Base-by-base conservation (phyloP, 768 basidiomycete species). In the Lactarius hatsudake region DNA sequence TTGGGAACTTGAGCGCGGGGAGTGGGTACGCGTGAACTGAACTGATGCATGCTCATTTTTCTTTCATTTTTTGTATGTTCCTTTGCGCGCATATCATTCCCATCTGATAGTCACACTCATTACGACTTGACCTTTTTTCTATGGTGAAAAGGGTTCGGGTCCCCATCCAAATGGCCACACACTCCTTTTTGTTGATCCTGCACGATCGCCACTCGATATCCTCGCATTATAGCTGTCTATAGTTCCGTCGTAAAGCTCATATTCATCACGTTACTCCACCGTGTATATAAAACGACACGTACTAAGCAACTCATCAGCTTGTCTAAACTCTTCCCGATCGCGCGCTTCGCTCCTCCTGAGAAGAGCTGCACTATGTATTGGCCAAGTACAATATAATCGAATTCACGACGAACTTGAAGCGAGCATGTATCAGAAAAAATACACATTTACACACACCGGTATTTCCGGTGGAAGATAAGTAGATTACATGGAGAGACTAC, bases 1-100 rank as follows among this genome's bases (percentile, higher is more conserved):
- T 48, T 77, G 76, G 76, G 53, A 66, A 28, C 58, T 72, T 10
- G 61, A 60, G 28, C 13, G 30, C n/a, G 0, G 61, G 13, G 32
- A 48, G 20, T 66, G 57, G 65, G 53, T 60, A 10, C 59, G 59
- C 20, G 23, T 60, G n/a, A 38, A 56, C 28, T 67, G n/a, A n/a
- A n/a, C n/a, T n/a, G n/a, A 51, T 30, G 7, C 2, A 20, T 28
- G 4, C 34, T 9, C 12, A 3, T 4, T 45, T 34, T 34, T 18
- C 13, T 23, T 64, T 6, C 5, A 5, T 32, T 38, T 43, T 18
- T 15, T 17, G 10, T 6, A 23, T 40, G 10, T 58, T 38, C 38
- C 8, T 32, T 30, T 55, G n/a, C 30, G 53, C 26, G 0, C 15
- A 54, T 17, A 28, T 55, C 36, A 3, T 0, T 32, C 17, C 12